phyloP scores from a whole-genome alignment of 352 stramenopile genomes.

The Lagenidium giganteum region DNA sequence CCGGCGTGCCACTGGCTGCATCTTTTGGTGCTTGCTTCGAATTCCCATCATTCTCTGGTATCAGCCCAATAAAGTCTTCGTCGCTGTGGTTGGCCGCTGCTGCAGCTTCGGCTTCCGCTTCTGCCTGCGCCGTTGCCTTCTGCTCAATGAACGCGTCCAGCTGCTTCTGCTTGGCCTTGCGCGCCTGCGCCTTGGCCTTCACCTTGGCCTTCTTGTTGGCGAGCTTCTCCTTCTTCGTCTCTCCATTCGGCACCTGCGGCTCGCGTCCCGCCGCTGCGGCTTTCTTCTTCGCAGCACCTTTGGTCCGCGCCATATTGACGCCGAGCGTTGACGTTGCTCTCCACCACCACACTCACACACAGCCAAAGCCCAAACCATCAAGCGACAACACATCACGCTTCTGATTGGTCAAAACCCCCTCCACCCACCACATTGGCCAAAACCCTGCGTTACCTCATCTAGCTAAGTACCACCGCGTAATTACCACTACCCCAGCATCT shows the following conservation, averaged over 20 bases:
- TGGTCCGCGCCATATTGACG: slow-evolving; percentile 41
- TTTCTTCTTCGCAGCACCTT: slow-evolving; percentile 23
- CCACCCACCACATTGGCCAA: no score
- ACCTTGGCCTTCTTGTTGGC: slow-evolving; percentile 39
- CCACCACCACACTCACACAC: no score
- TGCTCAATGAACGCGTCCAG: slow-evolving; percentile 33
- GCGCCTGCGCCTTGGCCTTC: slow-evolving; percentile 51
- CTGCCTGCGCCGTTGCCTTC: slow-evolving; percentile 20
- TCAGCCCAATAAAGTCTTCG: slow-evolving; percentile 55
- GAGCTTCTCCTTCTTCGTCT: slow-evolving; percentile 34
- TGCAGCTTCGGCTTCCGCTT: slow-evolving; percentile 2
- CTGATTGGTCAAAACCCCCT: slow-evolving; percentile 2
- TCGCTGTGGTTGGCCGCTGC: slow-evolving; percentile 14
- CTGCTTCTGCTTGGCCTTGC: slow-evolving; percentile 28
- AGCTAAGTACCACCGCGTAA: no score
- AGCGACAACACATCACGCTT: no score
- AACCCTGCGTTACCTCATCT: no score
- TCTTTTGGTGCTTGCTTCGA: no score
- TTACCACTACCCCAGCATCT: no score
- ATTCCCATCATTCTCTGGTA: no score
- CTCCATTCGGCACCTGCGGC: slow-evolving; percentile 21
- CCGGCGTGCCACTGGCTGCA: slow-evolving; percentile 1
- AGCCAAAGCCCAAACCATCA: no score
- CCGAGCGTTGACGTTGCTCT: no score
- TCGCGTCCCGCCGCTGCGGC: slow-evolving; percentile 27